phyloP scores from a whole-genome alignment of 148 eudicot species.

The Vaccinium corymbosum region DNA sequence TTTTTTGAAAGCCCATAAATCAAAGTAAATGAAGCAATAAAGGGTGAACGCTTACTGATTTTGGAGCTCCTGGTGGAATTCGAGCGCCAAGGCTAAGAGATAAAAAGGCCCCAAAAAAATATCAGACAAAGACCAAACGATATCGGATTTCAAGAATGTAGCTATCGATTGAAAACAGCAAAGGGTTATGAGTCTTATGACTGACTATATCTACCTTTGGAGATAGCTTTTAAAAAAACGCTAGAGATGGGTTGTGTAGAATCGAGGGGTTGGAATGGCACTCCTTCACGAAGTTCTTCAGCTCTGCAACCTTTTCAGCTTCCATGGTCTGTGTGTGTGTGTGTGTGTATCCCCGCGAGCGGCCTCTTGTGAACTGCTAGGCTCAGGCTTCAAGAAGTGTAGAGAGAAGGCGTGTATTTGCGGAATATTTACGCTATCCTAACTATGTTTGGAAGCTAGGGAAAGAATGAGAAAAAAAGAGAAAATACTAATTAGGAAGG shows the following conservation, averaged over 20 bases:
- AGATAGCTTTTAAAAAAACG: conserved; percentile 48
- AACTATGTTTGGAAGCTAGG: too few species aligned
- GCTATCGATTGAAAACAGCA: background rate
- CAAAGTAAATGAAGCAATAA: background rate
- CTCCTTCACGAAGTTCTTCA: conserved; percentile 40
- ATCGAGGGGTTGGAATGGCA: conserved; percentile 50
- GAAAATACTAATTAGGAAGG: too few species aligned
- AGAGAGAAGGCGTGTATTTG: background rate
- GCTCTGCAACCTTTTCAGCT: conserved; percentile 29
- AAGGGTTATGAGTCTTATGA: background rate
- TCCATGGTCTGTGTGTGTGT: conserved; percentile 22
- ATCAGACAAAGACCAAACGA: background rate
- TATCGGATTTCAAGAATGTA: background rate
- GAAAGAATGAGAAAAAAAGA: too few species aligned
- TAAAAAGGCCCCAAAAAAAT: background rate
- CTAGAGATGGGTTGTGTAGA: conserved; percentile 42
- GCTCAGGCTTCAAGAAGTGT: background rate
- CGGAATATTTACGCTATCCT: background rate
- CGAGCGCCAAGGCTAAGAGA: conserved; percentile 31
- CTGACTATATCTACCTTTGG: conserved; percentile 26
- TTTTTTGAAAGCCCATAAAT: background rate
- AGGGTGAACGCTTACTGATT: conserved; percentile 10
- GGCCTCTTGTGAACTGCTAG: background rate
- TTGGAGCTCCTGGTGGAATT: conserved; percentile 19
- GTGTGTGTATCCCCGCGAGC: background rate